Evolutionary conservation across 257 asterid genomes (phyloP).

Genomic region (Scutellaria barbata): DNA sequence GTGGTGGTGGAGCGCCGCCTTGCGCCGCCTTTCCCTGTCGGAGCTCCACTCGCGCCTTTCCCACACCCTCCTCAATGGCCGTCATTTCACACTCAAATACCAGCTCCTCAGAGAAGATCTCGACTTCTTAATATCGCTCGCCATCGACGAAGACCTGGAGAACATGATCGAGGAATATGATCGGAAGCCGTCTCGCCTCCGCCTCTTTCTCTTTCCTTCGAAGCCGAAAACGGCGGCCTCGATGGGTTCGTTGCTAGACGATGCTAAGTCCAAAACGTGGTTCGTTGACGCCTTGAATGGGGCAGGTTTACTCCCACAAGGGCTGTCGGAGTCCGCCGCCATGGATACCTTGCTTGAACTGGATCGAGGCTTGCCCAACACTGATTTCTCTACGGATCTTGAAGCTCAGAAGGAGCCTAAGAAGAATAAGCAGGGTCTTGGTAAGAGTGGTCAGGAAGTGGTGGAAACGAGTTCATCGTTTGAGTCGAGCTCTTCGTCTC

Average conservation of each 20-base stretch:
- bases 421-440: conserved; percentile 34
- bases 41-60: too few relatives aligned
- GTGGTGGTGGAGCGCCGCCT: too few relatives aligned
- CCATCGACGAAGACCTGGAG: too few relatives aligned
- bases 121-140: too few relatives aligned
- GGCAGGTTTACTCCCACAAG: conserved; percentile 62
- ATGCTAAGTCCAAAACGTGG: conserved; percentile 75
- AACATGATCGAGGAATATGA: too few relatives aligned
- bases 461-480: conserved; percentile 58
- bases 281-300: conserved; percentile 71
- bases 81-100: too few relatives aligned
- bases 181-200: too few relatives aligned
- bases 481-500: too few relatives aligned
- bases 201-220: too few relatives aligned
- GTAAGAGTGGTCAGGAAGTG: conserved; percentile 31
- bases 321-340: conserved; percentile 67
- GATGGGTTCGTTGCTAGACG: conserved; percentile 62
- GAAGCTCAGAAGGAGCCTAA: conserved; percentile 38
- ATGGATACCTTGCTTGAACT: conserved; percentile 51
- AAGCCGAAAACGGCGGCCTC: conserved; percentile 72
- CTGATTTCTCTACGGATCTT: conserved; percentile 33
- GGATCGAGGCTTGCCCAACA: conserved; percentile 33
- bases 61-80: too few relatives aligned
- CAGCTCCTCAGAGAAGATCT: too few relatives aligned
- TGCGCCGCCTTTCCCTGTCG: too few relatives aligned